Evolutionary conservation across 1,284 basidiomycete species (phyloP).

Genomic region (Fomitopsis palustris): DNA sequence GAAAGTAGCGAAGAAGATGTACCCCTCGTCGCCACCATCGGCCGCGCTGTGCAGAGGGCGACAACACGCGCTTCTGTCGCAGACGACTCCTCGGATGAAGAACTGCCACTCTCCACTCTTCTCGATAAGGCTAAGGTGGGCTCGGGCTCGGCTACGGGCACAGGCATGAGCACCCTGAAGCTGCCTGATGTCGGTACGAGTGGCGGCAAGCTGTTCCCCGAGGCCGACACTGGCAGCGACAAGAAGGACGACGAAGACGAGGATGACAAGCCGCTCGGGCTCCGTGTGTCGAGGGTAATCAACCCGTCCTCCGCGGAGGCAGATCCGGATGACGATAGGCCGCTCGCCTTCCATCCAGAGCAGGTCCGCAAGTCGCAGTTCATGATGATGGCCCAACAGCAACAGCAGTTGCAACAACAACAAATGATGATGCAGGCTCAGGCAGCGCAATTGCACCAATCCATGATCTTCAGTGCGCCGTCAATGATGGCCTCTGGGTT

Average conservation of each 20-base stretch:
- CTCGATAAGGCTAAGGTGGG: conserved; percentile 46
- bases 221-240: conserved; percentile 5
- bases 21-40: conserved; percentile 63
- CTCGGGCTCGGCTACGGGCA: no score
- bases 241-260: conserved; percentile 31
- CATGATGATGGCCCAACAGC: conserved; percentile 50
- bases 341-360: conserved; percentile 71
- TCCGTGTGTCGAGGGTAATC: conserved; percentile 44
- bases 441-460: conserved; percentile 67
- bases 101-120: conserved; percentile 63
- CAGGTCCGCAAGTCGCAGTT: conserved; percentile 74
- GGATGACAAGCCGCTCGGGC: conserved; percentile 65
- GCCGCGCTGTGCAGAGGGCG: conserved; percentile 41
- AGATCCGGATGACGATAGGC: conserved; percentile 43
- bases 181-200: conserved; percentile 43
- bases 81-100: conserved; percentile 63
- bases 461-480: conserved; percentile 64
- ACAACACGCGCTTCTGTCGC: conserved; percentile 27
- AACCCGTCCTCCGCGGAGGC: not conserved
- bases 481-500: conserved; percentile 65
- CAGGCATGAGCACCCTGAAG: conserved; percentile 20
- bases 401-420: conserved; percentile 33
- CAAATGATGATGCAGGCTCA: conserved; percentile 74
- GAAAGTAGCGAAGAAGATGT: conserved; percentile 73
- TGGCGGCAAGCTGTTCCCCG: conserved; percentile 33